A percentile compares a stretch with the other conserved stretches of the same genome.
Conservation (phyloP, 108 stramenopile species). For the Fragilariopsis cylindrus region DNA sequence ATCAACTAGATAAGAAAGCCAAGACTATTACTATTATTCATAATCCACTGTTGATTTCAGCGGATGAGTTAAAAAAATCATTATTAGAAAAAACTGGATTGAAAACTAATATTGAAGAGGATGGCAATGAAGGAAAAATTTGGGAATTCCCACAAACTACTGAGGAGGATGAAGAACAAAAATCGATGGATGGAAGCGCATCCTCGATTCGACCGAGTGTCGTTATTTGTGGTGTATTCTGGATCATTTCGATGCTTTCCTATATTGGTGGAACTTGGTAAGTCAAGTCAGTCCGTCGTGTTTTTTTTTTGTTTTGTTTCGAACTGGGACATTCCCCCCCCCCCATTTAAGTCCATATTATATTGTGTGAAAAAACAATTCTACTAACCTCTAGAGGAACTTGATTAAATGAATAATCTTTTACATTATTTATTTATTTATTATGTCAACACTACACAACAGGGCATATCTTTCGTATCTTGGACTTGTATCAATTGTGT, state of each 20-base stretch:
- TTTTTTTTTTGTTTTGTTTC: neutral
- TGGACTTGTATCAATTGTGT: slow-evolving; percentile 53
- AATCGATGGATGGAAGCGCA: neutral
- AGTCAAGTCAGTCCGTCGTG: neutral
- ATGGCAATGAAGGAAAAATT: slow-evolving; percentile 25
- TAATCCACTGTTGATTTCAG: slow-evolving; percentile 31
- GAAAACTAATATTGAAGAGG: slow-evolving; percentile 12
- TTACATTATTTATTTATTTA: neutral
- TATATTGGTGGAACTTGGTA: slow-evolving; percentile 58
- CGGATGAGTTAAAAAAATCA: slow-evolving; percentile 1
- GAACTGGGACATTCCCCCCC: neutral
- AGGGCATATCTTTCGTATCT: slow-evolving; percentile 66
- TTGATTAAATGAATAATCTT: neutral
- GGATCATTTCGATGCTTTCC: slow-evolving; percentile 63
- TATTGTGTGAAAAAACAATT: neutral
- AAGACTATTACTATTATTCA: slow-evolving; percentile 28
- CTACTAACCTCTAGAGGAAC: slow-evolving; percentile 14
- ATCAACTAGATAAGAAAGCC: slow-evolving; percentile 12
- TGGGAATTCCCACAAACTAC: slow-evolving; percentile 16
- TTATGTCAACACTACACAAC: too few species aligned
- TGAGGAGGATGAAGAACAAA: slow-evolving; percentile 26
- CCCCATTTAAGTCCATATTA: neutral
- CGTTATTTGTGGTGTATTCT: slow-evolving; percentile 52
- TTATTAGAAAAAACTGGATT: slow-evolving; percentile 14
- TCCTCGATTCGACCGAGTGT: slow-evolving; percentile 25